Percentiles rank a stretch among this genome's conserved stretches.
These are phyloP conservation scores for Suhomyces bolitotheri DNA, from an alignment of 1,139 yeast species.

Conservation along the genomic window DNA sequence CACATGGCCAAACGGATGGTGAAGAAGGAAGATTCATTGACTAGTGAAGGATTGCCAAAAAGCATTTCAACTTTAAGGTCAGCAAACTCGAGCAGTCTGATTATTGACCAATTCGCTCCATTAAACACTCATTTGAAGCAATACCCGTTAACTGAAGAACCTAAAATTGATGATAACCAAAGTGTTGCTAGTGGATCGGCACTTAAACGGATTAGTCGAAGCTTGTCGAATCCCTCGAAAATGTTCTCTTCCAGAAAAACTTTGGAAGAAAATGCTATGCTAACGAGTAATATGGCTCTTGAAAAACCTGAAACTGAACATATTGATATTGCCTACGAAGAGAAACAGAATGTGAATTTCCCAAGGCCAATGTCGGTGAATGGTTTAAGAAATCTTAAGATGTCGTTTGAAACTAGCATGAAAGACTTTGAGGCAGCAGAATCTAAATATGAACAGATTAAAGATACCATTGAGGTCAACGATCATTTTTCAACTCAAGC, in stretches of 20 bases:
- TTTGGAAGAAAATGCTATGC: slow-evolving; percentile 2
- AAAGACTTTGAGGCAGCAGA: slow-evolving; percentile 27
- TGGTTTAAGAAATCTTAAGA: slow-evolving; percentile 34
- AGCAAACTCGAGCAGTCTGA: slow-evolving; percentile 10
- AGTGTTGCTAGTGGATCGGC: slow-evolving; percentile 12
- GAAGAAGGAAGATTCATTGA: slow-evolving; percentile 2
- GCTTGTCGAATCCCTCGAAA: slow-evolving; percentile 21
- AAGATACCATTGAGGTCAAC: slow-evolving; percentile 5
- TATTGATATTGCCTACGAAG: slow-evolving; percentile 4
- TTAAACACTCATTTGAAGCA: slow-evolving; percentile 10
- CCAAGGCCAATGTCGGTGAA: slow-evolving; percentile 34
- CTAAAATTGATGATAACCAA: neutral
- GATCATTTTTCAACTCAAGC: slow-evolving; percentile 6
- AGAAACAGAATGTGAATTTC: slow-evolving; percentile 21
- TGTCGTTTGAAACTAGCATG: slow-evolving; percentile 36
- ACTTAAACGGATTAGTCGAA: slow-evolving; percentile 22
- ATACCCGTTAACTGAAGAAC: neutral
- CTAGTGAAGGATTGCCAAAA: slow-evolving; percentile 4
- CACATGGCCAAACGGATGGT: slow-evolving; percentile 17
- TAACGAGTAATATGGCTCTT: neutral
- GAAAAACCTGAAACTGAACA: slow-evolving; percentile 8
- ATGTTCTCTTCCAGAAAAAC: slow-evolving; percentile 17
- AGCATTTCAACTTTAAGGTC: slow-evolving; percentile 22
- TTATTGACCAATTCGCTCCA: slow-evolving; percentile 16
- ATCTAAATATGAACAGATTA: slow-evolving; percentile 22